phyloP scores from a whole-genome alignment of 2,329 filamentous ascomycete genomes.

The Pyricularia sp. region DNA sequence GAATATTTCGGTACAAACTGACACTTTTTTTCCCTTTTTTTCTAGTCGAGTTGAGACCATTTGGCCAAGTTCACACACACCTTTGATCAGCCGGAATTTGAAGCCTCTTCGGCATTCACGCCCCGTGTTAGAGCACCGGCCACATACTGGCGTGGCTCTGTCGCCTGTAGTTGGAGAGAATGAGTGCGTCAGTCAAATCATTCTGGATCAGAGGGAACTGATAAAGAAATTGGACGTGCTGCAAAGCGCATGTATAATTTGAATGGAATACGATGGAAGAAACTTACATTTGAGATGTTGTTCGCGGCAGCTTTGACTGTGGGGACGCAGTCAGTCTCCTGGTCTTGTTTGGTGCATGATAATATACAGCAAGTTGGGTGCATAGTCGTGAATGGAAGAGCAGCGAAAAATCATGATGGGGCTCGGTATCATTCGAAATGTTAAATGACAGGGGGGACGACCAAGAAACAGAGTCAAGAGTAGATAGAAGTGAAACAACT shows the following conservation, averaged over 20 bases:
- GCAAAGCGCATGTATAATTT: not conserved
- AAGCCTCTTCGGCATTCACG: conserved; percentile 20
- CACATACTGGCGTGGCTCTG: conserved; percentile 23
- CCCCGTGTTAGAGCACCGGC: conserved; percentile 18
- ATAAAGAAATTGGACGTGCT: not conserved
- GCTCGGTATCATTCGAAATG: not conserved
- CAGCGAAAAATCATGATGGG: not conserved
- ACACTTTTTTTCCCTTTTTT: too few relatives aligned
- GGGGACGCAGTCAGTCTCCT: not conserved
- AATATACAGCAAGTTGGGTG: not conserved
- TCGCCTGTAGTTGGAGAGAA: conserved; percentile 23
- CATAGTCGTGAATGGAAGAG: not conserved
- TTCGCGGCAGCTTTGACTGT: conserved; percentile 35
- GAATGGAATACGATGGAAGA: not conserved
- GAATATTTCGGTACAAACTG: not conserved
- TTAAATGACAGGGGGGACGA: not conserved
- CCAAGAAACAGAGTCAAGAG: not conserved
- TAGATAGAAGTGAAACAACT: not conserved
- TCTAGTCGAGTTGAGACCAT: not conserved
- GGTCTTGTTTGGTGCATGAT: not conserved
- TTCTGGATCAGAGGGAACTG: too few relatives aligned
- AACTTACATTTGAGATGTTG: conserved; percentile 36
- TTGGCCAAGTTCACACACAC: conserved; percentile 11
- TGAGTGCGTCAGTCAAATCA: not conserved
- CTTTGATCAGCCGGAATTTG: conserved; percentile 21